Evolutionary conservation across 148 eudicot genomes (phyloP).

Genomic region (Rhododendron williamsianum): DNA sequence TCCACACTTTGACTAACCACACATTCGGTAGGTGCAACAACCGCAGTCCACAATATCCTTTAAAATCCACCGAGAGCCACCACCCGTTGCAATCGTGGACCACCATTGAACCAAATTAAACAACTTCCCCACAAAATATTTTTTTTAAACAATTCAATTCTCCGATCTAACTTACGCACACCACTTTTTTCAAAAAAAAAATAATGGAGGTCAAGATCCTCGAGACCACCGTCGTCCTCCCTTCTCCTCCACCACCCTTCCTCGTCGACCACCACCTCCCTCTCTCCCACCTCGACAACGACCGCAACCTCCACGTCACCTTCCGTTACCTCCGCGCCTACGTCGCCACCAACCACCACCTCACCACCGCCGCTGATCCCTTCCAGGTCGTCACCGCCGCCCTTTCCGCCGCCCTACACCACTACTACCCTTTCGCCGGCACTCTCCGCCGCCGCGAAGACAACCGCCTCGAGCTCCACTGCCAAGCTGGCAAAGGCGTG

Average conservation of each 20-base stretch:
- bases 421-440: slow-evolving; percentile 49
- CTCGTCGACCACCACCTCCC: slow-evolving; percentile 24
- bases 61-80: neutral
- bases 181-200: neutral
- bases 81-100: neutral
- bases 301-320: slow-evolving; percentile 52
- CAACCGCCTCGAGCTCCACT: slow-evolving; percentile 35
- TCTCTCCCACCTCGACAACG: slow-evolving; percentile 74
- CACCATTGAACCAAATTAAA: no score
- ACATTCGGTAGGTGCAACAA: neutral
- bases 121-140: neutral
- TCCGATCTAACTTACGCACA: no score
- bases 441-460: slow-evolving; percentile 26
- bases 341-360: neutral
- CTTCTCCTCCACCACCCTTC: slow-evolving; percentile 32
- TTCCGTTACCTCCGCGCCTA: slow-evolving; percentile 67
- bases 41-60: neutral
- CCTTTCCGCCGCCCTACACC: slow-evolving; percentile 41
- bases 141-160: no score
- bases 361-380: slow-evolving; percentile 19
- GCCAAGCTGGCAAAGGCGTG: slow-evolving; percentile 28
- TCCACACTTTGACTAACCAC: no score
- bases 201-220: slow-evolving; percentile 22
- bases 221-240: slow-evolving; percentile 28
- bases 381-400: slow-evolving; percentile 39